These are phyloP conservation scores for Suhomyces terraborum DNA, from an alignment of 1,139 yeast genomes.

Conservation along the genomic window DNA sequence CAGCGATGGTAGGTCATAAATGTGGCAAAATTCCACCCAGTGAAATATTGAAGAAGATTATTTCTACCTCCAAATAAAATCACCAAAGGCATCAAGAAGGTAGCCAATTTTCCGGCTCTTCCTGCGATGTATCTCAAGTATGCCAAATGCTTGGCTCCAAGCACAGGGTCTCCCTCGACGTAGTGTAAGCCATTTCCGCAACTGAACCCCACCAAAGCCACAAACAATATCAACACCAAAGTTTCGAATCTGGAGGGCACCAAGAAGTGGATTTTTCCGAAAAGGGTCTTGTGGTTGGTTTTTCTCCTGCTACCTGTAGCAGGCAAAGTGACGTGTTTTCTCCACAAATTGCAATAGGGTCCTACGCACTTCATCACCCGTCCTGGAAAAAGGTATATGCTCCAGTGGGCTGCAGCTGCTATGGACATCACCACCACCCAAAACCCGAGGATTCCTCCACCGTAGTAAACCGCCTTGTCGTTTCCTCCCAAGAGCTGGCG, in stretches of 20 bases:
- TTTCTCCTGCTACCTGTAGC: conserved; percentile 31
- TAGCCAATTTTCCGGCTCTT: conserved; percentile 37
- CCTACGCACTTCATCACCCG: conserved; percentile 25
- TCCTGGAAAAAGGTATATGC: conserved; percentile 29
- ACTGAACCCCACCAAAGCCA: conserved; percentile 11
- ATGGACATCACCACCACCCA: conserved; percentile 49
- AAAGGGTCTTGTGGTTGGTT: conserved; percentile 24
- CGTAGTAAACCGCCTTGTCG: conserved; percentile 45
- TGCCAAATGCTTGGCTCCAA: conserved; percentile 20
- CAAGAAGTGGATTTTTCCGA: conserved; percentile 22
- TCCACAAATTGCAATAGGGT: conserved; percentile 26
- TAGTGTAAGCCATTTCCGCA: conserved; percentile 25
- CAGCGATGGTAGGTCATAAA: conserved; percentile 42
- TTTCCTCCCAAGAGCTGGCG: conserved; percentile 12
- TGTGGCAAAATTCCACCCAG: conserved; percentile 41
- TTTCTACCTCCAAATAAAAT: conserved; percentile 47
- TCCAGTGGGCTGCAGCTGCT: conserved; percentile 48
- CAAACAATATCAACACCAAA: conserved; percentile 23
- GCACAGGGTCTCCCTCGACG: conserved; percentile 29
- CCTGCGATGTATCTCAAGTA: conserved; percentile 31
- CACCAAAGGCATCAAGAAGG: conserved; percentile 35
- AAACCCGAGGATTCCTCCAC: conserved; percentile 49
- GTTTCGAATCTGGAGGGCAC: conserved; percentile 21
- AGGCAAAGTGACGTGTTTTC: conserved; percentile 35
- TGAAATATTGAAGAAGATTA: conserved; percentile 43